Conservation (phyloP, 169 alveolate species). For the Cryptosporidium bovis region DNA sequence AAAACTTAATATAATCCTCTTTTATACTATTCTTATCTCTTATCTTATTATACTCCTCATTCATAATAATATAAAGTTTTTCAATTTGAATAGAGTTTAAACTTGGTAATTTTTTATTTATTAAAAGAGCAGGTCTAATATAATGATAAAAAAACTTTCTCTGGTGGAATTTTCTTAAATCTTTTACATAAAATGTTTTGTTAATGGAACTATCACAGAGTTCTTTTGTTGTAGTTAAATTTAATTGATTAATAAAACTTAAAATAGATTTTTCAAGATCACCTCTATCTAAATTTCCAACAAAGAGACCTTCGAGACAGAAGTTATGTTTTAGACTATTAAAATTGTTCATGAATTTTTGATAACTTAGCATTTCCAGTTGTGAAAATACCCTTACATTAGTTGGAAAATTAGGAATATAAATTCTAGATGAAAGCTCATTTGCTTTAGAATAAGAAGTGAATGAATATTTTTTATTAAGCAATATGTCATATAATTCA, state of each 20-base stretch:
- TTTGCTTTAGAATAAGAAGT: slow-evolving; percentile 29
- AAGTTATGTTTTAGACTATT: slow-evolving; percentile 19
- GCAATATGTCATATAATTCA: neutral
- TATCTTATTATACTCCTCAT: slow-evolving; percentile 15
- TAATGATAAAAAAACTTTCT: slow-evolving; percentile 17
- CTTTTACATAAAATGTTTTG: slow-evolving; percentile 10
- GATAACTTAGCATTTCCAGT: neutral
- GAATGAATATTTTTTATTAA: slow-evolving; percentile 3
- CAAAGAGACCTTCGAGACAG: slow-evolving; percentile 33
- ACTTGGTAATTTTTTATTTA: neutral
- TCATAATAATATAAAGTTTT: slow-evolving; percentile 1
- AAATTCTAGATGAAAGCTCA: slow-evolving; percentile 41
- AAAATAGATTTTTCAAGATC: slow-evolving; percentile 5
- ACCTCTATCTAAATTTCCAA: slow-evolving; percentile 22
- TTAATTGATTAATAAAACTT: neutral
- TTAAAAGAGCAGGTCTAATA: neutral
- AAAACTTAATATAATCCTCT: slow-evolving; percentile 1
- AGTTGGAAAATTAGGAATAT: slow-evolving; percentile 35
- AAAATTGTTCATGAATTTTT: neutral
- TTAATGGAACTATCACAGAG: neutral
- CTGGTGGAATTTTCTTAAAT: neutral
- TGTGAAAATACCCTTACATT: neutral
- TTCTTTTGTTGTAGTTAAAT: neutral
- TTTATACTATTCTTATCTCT: neutral
- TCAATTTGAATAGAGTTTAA: neutral